Conservation (phyloP, 2,329 filamentous ascomycete genomes). For the Colletotrichum liaoningense region DNA sequence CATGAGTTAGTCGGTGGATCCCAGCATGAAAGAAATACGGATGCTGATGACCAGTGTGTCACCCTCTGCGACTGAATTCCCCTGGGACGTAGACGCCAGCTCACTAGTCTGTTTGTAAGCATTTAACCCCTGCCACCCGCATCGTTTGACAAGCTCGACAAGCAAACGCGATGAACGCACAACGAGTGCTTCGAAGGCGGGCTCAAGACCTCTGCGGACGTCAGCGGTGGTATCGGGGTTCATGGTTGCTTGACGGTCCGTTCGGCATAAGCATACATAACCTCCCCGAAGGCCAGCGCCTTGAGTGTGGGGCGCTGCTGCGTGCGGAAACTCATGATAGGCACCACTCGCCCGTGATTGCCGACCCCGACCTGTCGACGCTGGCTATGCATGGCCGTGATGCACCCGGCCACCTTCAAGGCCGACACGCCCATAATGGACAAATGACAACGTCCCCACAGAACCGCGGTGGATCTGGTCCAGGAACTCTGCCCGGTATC, state of each 20-base stretch:
- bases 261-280: slow-evolving; percentile 36
- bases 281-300: slow-evolving; percentile 34
- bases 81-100: neutral
- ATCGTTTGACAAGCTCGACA: neutral
- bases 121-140: neutral
- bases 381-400: slow-evolving; percentile 39
- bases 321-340: slow-evolving; percentile 37
- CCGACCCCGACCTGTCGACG: slow-evolving; percentile 30
- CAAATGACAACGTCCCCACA: slow-evolving; percentile 40
- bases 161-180: neutral
- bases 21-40: neutral
- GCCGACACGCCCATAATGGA: slow-evolving; percentile 38
- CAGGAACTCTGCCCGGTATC: slow-evolving; percentile 42
- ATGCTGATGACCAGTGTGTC: neutral
- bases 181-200: neutral
- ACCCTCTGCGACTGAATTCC: neutral
- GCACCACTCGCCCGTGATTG: neutral
- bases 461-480: slow-evolving; percentile 40
- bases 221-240: neutral
- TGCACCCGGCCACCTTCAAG: slow-evolving; percentile 28
- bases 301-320: slow-evolving; percentile 41
- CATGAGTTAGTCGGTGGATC: neutral
- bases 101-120: neutral
- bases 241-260: neutral
- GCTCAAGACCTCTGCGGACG: neutral